Conservation (phyloP, 1,284 basidiomycete species). For the Entoloma clypeatum region DNA sequence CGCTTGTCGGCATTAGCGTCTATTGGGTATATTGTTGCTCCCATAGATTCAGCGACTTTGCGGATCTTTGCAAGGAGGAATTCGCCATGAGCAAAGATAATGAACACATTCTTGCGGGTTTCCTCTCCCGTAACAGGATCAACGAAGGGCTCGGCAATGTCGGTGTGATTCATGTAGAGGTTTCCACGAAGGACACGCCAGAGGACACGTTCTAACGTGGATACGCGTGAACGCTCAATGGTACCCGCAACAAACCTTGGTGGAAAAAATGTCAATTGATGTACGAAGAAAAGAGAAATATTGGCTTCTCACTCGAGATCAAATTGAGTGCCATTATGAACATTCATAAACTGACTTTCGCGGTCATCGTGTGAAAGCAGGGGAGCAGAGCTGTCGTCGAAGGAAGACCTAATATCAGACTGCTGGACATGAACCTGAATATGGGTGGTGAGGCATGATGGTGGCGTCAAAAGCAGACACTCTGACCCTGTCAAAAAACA, state of each 20-base stretch:
- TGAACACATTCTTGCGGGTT: conserved; percentile 97
- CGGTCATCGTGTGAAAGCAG: conserved; percentile 89
- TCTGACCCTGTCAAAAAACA: conserved; percentile 90
- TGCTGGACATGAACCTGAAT: conserved; percentile 77
- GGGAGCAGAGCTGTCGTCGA: conserved; percentile 90
- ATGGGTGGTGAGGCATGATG: conserved; percentile 14
- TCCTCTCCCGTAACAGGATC: conserved; percentile 80
- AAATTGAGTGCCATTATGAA: conserved; percentile 54
- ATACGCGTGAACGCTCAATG: conserved; percentile 88
- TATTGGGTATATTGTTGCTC: conserved; percentile 94
- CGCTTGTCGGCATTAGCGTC: conserved; percentile 93
- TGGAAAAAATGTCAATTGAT: conserved; percentile 9
- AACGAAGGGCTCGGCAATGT: conserved; percentile 92
- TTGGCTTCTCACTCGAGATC: conserved; percentile 74
- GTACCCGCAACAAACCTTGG: conserved; percentile 91
- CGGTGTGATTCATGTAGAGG: conserved; percentile 98
- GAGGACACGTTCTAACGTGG: conserved; percentile 95
- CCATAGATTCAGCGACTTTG: conserved; percentile 98
- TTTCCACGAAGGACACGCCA: conserved; percentile 99
- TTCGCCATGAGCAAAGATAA: conserved; percentile 98
- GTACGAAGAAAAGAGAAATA: conserved; percentile 4
- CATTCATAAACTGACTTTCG: conserved; percentile 67
- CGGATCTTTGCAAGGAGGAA: conserved; percentile 95
- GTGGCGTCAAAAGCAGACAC: neutral
- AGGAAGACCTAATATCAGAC: conserved; percentile 80